These are phyloP conservation scores for Canavalia gladiata DNA, from an alignment of 306 rosid genomes.

Conservation along the genomic window DNA sequence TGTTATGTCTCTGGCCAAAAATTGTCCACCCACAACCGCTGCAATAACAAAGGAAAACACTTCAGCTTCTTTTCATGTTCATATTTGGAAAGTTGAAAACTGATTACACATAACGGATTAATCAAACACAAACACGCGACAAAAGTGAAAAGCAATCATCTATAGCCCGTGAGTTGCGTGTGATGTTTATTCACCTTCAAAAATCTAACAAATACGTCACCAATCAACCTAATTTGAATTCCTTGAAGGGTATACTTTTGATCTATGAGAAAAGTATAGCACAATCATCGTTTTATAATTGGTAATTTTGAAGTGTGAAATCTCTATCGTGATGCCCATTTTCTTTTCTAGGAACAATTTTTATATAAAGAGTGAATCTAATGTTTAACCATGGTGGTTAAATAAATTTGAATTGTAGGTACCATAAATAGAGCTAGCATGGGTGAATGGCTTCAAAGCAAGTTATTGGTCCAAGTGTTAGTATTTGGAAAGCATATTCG, in stretches of 20 bases:
- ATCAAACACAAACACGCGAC: not conserved
- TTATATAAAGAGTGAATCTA: not conserved
- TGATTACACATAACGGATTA: not conserved
- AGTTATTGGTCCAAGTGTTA: conserved; percentile 11
- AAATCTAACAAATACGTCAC: too few species aligned
- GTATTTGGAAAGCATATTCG: not conserved
- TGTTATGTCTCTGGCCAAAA: conserved; percentile 77
- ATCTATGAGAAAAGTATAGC: conserved; percentile 13
- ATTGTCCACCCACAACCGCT: conserved; percentile 80
- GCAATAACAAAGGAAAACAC: conserved; percentile 31
- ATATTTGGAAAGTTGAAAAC: not conserved
- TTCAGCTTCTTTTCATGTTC: not conserved
- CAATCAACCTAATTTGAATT: not conserved
- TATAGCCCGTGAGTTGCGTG: not conserved
- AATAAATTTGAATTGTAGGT: not conserved
- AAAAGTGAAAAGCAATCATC: not conserved
- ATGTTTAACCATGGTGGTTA: conserved; percentile 7
- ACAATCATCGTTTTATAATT: not conserved
- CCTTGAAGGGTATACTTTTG: not conserved
- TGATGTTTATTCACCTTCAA: not conserved
- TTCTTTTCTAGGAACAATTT: not conserved
- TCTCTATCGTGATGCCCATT: not conserved
- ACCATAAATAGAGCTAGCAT: not conserved
- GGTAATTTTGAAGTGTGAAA: not conserved
- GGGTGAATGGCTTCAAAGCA: not conserved